A percentile compares a stretch with the other conserved stretches of the same genome.
These are phyloP conservation scores for Penicillium atrosanguineum DNA, from an alignment of 495 filamentous ascomycete genomes.

Conservation along the genomic window DNA sequence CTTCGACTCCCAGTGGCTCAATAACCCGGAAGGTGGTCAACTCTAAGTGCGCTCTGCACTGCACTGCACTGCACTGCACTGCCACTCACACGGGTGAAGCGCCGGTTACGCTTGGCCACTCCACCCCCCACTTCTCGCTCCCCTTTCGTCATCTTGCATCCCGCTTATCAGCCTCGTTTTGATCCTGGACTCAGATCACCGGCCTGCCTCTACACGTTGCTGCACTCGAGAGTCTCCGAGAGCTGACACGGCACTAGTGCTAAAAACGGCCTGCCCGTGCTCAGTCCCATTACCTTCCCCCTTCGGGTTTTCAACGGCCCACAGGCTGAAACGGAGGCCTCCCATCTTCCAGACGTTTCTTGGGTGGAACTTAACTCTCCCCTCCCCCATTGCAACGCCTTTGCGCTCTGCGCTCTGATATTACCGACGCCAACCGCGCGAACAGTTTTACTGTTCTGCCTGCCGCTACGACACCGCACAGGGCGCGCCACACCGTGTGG, in stretches of 20 bases:
- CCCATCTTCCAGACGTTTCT: neutral
- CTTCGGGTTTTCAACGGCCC: neutral
- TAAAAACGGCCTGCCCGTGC: neutral
- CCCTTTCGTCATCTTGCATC: slow-evolving; percentile 25
- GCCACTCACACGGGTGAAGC: neutral
- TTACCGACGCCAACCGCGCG: slow-evolving; percentile 11
- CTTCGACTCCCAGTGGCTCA: too few relatives aligned
- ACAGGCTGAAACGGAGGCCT: neutral
- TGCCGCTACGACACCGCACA: slow-evolving; percentile 1
- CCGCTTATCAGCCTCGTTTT: slow-evolving; percentile 22
- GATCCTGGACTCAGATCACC: slow-evolving; percentile 16
- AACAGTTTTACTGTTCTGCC: neutral
- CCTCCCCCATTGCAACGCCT: neutral
- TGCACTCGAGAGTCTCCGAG: slow-evolving; percentile 3
- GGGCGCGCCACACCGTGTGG: slow-evolving; percentile 16
- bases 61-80: neutral
- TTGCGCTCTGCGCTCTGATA: slow-evolving; percentile 1
- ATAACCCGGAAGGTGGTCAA: neutral
- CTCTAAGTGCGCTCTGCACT: neutral
- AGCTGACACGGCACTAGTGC: slow-evolving; percentile 6
- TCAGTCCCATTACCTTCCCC: neutral
- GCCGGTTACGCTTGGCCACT: neutral
- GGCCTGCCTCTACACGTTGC: slow-evolving; percentile 1
- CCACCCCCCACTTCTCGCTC: slow-evolving; percentile 4
- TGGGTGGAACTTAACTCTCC: neutral